A percentile compares a stretch with the other conserved stretches of the same genome.
Evolutionary conservation across 169 alveolate genomes (phyloP).

Genomic region (Ichthyophthirius multifiliis): DNA sequence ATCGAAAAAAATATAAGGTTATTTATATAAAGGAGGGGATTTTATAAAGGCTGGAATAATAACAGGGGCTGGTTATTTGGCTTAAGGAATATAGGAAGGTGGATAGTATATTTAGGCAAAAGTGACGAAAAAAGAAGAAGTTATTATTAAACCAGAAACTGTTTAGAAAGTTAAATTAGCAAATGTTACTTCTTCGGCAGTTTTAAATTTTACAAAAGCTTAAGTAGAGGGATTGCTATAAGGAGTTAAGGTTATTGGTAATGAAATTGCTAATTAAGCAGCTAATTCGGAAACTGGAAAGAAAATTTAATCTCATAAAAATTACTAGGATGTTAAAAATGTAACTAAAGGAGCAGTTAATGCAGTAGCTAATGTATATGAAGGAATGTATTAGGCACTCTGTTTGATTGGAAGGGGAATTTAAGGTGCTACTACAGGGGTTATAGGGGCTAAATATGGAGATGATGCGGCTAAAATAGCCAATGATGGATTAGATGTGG

Average conservation of each 20-base stretch:
- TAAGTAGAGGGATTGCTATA: slow-evolving; percentile 17
- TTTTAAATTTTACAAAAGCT: slow-evolving; percentile 22
- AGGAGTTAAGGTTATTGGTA: slow-evolving; percentile 17
- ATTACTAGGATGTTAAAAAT: slow-evolving; percentile 28
- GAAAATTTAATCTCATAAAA: slow-evolving; percentile 24
- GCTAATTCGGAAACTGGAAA: slow-evolving; percentile 29
- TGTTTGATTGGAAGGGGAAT: slow-evolving; percentile 4
- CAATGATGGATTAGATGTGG: slow-evolving; percentile 24
- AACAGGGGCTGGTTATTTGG: slow-evolving; percentile 28
- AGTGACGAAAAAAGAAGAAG: slow-evolving; percentile 17
- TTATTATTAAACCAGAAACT: slow-evolving; percentile 2
- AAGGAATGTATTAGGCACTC: slow-evolving; percentile 32
- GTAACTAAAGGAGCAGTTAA: slow-evolving; percentile 27
- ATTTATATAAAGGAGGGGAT: slow-evolving; percentile 18
- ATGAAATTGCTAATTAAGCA: slow-evolving; percentile 20
- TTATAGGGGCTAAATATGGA: slow-evolving; percentile 28
- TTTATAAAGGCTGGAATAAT: slow-evolving; percentile 25
- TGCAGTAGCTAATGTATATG: slow-evolving; percentile 32
- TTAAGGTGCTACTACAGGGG: slow-evolving; percentile 29
- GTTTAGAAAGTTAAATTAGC: slow-evolving; percentile 23
- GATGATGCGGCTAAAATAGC: slow-evolving; percentile 27
- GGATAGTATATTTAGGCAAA: slow-evolving; percentile 24
- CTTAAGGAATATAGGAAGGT: slow-evolving; percentile 26
- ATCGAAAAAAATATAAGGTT: background rate
- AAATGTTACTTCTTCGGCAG: slow-evolving; percentile 23